Base-by-base conservation (phyloP, 225 moss, liverwort and hornwort genomes). In the Bryoerythrophyllum caledonicum region DNA sequence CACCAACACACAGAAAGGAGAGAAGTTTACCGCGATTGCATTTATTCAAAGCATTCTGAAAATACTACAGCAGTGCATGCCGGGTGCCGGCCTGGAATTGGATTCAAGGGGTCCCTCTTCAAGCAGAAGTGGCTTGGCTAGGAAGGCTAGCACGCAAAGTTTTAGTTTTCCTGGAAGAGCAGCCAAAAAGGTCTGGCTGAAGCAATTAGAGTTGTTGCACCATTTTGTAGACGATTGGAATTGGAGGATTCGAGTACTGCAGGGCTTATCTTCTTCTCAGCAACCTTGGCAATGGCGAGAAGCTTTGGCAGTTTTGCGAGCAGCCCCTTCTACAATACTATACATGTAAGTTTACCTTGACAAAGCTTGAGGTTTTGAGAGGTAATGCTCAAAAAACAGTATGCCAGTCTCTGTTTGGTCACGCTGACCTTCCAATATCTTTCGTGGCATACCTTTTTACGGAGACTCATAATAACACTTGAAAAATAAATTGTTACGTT, bases 261-360 rank as follows among this genome's bases (percentile, higher is more conserved):
- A 90, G 76, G 91, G 90, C 56, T 75, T 99, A 24, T 85, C 86
- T 72, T 79, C 92, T 79, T 87, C 85, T 72, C 92, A 91, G 68
- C 89, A 78, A 65, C 89, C 91, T 67, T 95, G 90, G 95, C 93
- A 90, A 69, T 94, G 97, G 97, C 91, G 88, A 67, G 93, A 99
- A 82, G 88, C 93, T 26, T 79, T 95, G 77, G 73, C 86, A 60
- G 83, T 95, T 80, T 82, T 99, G 65, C 89, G 90, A 76, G 95
- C 95, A 72, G 81, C 91, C 61, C 99, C 99, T 58, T 92, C 99
- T 55, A 93, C 93, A 72, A 88, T 99, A 65, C 75, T 99, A 70
- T 95, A 95, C 67, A 89, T 99, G 99, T 99, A 83, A 70, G 88
- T 79, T 52, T 19, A 40, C 68, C 71, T 62, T 66, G 51, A 75